Conservation (phyloP, 768 basidiomycete species). For the Hygrocybe punicea region DNA sequence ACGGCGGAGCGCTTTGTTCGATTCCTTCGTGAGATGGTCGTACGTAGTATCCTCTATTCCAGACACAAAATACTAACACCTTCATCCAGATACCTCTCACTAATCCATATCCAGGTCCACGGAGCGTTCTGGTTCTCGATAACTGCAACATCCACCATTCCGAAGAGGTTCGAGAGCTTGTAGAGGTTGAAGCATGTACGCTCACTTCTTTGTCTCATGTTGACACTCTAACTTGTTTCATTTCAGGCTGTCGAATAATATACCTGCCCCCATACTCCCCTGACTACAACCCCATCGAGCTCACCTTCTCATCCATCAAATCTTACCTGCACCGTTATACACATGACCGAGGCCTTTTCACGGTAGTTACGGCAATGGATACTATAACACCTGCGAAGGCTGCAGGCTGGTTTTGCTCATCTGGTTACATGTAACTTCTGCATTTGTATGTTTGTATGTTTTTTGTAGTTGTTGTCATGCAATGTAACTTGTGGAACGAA, state of each 20-base stretch:
- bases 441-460: too few species aligned
- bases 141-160: conserved; percentile 41
- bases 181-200: conserved; percentile 25
- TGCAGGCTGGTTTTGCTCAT: too few species aligned
- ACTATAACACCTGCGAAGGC: too few species aligned
- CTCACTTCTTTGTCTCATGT: neutral
- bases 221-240: neutral
- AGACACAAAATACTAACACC: conserved; percentile 19
- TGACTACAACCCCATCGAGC: conserved; percentile 35
- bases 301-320: conserved; percentile 30
- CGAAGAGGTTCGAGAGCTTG: conserved; percentile 28
- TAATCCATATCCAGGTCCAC: conserved; percentile 31
- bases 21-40: conserved; percentile 31
- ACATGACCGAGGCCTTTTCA: neutral
- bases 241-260: conserved; percentile 7
- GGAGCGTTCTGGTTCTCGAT: conserved; percentile 39
- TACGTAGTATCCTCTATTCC: conserved; percentile 8
- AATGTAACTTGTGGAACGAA: too few species aligned
- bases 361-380: too few species aligned
- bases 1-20: conserved; percentile 30
- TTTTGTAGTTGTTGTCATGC: too few species aligned
- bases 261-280: conserved; percentile 35
- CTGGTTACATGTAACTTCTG: too few species aligned
- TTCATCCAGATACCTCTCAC: conserved; percentile 2
- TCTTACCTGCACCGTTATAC: conserved; percentile 15